phyloP scores from a whole-genome alignment of 768 basidiomycete genomes.

The Phylloporus arenicola region DNA sequence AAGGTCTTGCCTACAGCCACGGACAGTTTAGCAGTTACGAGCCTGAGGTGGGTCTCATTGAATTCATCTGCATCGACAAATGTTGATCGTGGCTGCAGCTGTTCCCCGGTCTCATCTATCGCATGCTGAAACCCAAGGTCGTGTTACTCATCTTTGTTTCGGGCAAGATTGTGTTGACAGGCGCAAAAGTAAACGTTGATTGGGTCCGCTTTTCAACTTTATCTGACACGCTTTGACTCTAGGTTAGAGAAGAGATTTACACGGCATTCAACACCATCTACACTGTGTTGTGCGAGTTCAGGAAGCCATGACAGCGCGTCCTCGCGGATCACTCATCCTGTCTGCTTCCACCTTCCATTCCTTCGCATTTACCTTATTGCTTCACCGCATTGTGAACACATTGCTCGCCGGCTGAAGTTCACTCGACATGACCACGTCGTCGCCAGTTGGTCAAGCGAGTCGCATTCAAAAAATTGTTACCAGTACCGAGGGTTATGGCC shows the following conservation, averaged over 20 bases:
- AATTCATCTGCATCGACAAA: not conserved
- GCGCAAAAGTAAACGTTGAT: slow-evolving; percentile 78
- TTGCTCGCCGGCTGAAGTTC: slow-evolving; percentile 2
- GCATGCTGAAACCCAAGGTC: slow-evolving; percentile 99
- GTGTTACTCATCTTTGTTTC: slow-evolving; percentile 98
- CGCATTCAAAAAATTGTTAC: slow-evolving; percentile 17
- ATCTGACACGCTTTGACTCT: slow-evolving; percentile 40
- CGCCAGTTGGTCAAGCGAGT: not conserved
- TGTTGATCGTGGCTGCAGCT: slow-evolving; percentile 44
- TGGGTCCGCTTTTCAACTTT: not conserved
- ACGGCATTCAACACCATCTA: slow-evolving; percentile 99
- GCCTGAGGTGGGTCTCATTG: slow-evolving; percentile 68
- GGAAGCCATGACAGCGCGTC: slow-evolving; percentile 54
- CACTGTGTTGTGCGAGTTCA: slow-evolving; percentile 93
- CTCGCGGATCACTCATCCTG: not conserved
- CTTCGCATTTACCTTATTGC: not conserved
- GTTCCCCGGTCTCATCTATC: slow-evolving; percentile 98
- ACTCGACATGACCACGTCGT: not conserved
- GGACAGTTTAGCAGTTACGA: slow-evolving; percentile 98
- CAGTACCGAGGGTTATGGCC: slow-evolving; percentile 23
- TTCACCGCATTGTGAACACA: not conserved
- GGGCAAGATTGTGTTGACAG: slow-evolving; percentile 97
- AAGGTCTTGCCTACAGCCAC: slow-evolving; percentile 96
- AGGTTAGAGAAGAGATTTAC: slow-evolving; percentile 99
- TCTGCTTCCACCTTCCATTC: not conserved